These are phyloP conservation scores for Collybia sp. DNA, from an alignment of 768 basidiomycete species.

Conservation along the genomic window DNA sequence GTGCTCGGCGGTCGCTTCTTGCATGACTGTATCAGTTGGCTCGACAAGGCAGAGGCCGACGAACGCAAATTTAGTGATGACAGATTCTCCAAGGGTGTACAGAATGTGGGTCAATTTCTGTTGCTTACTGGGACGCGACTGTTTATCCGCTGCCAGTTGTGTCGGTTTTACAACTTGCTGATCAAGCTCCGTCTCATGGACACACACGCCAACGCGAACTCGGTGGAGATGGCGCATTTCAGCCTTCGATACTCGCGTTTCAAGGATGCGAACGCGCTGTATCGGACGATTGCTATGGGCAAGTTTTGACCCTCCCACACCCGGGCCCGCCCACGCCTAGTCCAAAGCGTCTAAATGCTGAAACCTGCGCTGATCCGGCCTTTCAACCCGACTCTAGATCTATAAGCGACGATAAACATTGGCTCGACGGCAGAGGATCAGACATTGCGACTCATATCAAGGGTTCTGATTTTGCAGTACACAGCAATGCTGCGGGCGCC, in stretches of 20 bases:
- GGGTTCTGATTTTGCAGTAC: no score
- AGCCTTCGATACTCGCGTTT: conserved; percentile 66
- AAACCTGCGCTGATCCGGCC: no score
- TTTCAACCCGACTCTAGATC: no score
- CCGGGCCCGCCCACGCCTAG: no score
- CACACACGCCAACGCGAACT: conserved; percentile 57
- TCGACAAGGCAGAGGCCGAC: conserved; percentile 66
- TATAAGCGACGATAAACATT: no score
- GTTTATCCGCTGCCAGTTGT: conserved; percentile 41
- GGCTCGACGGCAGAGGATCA: no score
- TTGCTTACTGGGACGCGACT: conserved; percentile 4
- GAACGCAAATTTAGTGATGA: conserved; percentile 67
- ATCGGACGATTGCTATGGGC: conserved; percentile 53
- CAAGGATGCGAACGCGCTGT: conserved; percentile 73
- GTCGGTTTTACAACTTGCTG: conserved; percentile 71
- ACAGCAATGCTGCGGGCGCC: no score
- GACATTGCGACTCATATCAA: no score
- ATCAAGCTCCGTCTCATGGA: conserved; percentile 66
- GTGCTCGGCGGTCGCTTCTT: conserved; percentile 72
- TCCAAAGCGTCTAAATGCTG: no score
- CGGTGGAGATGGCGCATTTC: conserved; percentile 77
- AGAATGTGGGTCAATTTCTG: conserved; percentile 46
- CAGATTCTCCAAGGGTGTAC: conserved; percentile 65
- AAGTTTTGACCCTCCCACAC: conserved; percentile 31
- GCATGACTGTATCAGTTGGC: conserved; percentile 62